phyloP scores from a whole-genome alignment of 2,329 filamentous ascomycete genomes.

The Ascochyta pisi region DNA sequence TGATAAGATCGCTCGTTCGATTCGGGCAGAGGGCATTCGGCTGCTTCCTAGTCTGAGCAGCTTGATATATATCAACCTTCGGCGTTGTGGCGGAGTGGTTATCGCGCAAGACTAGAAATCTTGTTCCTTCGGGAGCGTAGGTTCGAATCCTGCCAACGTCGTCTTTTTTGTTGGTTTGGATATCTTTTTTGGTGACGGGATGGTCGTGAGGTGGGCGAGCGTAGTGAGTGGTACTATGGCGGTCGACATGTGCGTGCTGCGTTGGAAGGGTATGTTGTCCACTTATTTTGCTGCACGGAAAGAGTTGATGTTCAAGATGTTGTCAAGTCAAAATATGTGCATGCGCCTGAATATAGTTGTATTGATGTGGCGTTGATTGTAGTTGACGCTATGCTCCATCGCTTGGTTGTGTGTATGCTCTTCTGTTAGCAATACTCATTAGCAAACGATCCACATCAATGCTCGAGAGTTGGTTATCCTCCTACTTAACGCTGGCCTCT shows the following conservation, averaged over 20 bases:
- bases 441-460: too few species aligned
- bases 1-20: constrained; percentile 22
- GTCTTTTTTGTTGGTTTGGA: constrained; percentile 23
- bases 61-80: not conserved
- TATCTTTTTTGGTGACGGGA: not conserved
- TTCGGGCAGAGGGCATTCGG: constrained; percentile 17
- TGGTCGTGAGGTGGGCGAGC: not conserved
- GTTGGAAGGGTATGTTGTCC: not conserved
- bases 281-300: not conserved
- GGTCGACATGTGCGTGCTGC: not conserved
- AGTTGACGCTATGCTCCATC: not conserved
- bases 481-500: constrained; percentile 1
- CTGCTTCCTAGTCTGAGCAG: constrained; percentile 9
- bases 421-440: not conserved
- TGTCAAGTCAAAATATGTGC: not conserved
- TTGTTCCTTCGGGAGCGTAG: constrained; percentile 50
- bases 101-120: constrained; percentile 51
- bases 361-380: not conserved
- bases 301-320: not conserved
- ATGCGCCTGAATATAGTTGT: not conserved
- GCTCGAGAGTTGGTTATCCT: too few species aligned
- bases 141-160: constrained; percentile 50
- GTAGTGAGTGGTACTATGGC: not conserved
- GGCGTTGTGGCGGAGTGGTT: constrained; percentile 51
- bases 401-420: not conserved